Evolutionary conservation across 148 eudicot genomes (phyloP).

Genomic region (Nyssa sinensis): DNA sequence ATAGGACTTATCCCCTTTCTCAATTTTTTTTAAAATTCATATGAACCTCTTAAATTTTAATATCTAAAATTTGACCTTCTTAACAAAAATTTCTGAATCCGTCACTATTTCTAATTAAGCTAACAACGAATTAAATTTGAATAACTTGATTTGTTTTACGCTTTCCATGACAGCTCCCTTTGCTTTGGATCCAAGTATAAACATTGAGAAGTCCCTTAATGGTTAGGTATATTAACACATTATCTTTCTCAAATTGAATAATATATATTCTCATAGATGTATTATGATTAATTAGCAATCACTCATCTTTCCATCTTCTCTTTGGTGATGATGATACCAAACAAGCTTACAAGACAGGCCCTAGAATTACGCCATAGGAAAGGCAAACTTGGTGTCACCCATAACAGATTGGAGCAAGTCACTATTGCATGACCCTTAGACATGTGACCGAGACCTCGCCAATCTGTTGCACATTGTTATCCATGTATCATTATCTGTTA

Average conservation of each 20-base stretch:
- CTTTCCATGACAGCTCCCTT: not conserved
- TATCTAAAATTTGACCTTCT: not conserved
- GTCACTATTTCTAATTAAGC: not conserved
- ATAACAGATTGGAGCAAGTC: not conserved
- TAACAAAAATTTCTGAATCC: not conserved
- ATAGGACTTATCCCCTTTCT: no score
- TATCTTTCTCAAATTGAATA: not conserved
- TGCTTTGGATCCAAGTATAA: not conserved
- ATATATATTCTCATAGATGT: not conserved
- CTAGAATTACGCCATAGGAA: not conserved
- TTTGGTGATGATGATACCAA: not conserved
- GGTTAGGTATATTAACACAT: not conserved
- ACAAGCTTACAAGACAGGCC: not conserved
- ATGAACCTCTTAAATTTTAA: no score
- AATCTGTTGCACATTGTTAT: no score
- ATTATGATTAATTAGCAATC: not conserved
- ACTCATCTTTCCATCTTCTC: not conserved
- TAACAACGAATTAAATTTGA: not conserved
- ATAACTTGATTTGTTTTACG: not conserved
- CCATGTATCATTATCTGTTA: no score
- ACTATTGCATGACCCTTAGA: not conserved
- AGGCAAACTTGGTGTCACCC: not conserved
- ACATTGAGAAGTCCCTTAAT: not conserved
- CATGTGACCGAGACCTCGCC: not conserved
- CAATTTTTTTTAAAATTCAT: not conserved